Percentiles rank a stretch among this genome's conserved stretches.
phyloP scores from a whole-genome alignment of 2,329 filamentous ascomycete genomes.

The Neopestalotiopsis clavispora region DNA sequence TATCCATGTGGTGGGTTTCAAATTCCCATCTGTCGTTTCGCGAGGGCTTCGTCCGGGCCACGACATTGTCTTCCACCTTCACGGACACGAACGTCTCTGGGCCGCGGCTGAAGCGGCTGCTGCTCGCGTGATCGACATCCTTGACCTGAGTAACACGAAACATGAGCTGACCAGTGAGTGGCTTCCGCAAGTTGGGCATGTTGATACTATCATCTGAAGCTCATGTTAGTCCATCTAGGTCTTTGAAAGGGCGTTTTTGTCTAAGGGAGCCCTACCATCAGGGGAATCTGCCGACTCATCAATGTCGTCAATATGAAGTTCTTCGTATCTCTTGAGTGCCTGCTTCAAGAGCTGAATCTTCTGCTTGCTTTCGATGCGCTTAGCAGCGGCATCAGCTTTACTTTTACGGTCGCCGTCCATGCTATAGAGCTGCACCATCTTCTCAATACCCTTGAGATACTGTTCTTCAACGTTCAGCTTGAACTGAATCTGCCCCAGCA shows the following conservation, averaged over 20 bases:
- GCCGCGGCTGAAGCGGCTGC: constrained; percentile 81
- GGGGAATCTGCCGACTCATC: constrained; percentile 79
- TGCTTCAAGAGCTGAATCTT: constrained; percentile 97
- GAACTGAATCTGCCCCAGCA: constrained; percentile 98
- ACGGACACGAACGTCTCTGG: constrained; percentile 96
- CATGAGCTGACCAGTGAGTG: constrained; percentile 87
- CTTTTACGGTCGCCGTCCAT: constrained; percentile 98
- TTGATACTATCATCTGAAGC: constrained; percentile 90
- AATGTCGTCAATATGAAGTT: constrained; percentile 87
- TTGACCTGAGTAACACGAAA: constrained; percentile 88
- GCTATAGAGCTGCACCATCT: constrained; percentile 97
- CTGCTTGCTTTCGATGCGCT: constrained; percentile 92
- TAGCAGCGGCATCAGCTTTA: constrained; percentile 86
- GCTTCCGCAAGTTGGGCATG: constrained; percentile 91
- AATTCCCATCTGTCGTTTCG: constrained; percentile 90
- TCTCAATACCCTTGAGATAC: constrained; percentile 98
- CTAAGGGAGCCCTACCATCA: constrained; percentile 69
- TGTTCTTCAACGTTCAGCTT: constrained; percentile 99
- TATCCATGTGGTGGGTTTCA: constrained; percentile 88
- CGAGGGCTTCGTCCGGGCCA: constrained; percentile 84
- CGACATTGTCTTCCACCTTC: constrained; percentile 94
- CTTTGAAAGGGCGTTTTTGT: no score
- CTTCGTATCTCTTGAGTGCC: constrained; percentile 94
- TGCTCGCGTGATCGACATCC: constrained; percentile 91
- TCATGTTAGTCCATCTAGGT: constrained; percentile 17